Evolutionary conservation across 1,139 yeast genomes (phyloP).

Genomic region (Geotrichum fermentans): DNA sequence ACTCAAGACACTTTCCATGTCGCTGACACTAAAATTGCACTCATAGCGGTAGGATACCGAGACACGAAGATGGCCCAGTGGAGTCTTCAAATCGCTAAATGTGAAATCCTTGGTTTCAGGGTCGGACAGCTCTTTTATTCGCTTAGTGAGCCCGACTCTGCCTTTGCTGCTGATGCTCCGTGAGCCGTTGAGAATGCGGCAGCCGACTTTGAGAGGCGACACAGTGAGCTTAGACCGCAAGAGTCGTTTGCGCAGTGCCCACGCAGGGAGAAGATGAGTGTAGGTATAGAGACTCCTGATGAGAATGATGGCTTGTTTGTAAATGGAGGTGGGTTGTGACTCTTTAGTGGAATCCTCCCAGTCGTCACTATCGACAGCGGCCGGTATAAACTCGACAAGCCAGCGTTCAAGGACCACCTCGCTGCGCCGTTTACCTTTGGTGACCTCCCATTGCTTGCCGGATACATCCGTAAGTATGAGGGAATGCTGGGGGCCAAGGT

Average conservation of each 20-base stretch:
- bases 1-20: conserved; percentile 60
- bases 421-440: conserved; percentile 52
- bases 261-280: conserved; percentile 66
- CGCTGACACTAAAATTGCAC: conserved; percentile 60
- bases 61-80: conserved; percentile 65
- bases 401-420: conserved; percentile 91
- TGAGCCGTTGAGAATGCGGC: conserved; percentile 69
- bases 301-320: conserved; percentile 68
- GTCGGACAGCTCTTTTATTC: conserved; percentile 46
- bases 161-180: conserved; percentile 77
- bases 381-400: conserved; percentile 74
- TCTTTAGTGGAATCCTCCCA: conserved; percentile 40
- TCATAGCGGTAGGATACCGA: conserved; percentile 77
- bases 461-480: conserved; percentile 43
- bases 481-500: conserved; percentile 55
- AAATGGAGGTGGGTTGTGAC: conserved; percentile 51
- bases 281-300: conserved; percentile 71
- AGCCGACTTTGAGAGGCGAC: conserved; percentile 46
- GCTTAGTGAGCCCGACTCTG: conserved; percentile 73
- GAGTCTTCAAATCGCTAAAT: conserved; percentile 67
- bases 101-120: conserved; percentile 56
- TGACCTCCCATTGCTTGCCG: conserved; percentile 48
- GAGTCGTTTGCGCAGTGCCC: conserved; percentile 47
- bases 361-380: conserved; percentile 53
- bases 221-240: conserved; percentile 40